Evolutionary conservation across 169 alveolate genomes (phyloP).

Genomic region (Theileria sp.): DNA sequence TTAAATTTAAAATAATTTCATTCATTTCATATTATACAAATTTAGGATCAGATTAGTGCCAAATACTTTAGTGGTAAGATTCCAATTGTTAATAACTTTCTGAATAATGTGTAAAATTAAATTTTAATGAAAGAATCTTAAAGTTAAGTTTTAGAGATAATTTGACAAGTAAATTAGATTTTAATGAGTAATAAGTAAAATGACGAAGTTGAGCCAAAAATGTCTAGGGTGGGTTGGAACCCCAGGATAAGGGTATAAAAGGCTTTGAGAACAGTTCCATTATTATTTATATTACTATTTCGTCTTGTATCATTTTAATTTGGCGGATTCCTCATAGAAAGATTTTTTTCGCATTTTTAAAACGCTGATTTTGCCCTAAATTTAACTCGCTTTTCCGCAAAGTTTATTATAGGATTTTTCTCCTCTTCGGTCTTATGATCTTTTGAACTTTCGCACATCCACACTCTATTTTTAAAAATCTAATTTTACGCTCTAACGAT

Average conservation of each 20-base stretch:
- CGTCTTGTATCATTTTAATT: not conserved
- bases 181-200: not conserved
- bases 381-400: not conserved
- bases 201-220: not conserved
- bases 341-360: not conserved
- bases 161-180: not conserved
- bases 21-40: not conserved
- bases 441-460: not conserved
- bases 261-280: not conserved
- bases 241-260: not conserved
- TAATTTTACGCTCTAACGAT: slow-evolving; percentile 14
- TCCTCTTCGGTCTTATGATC: not conserved
- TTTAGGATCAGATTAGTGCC: not conserved
- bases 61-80: not conserved
- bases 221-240: not conserved
- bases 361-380: not conserved
- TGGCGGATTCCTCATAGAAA: not conserved
- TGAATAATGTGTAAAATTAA: not conserved
- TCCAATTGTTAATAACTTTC: not conserved
- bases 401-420: not conserved
- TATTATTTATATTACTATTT: no score
- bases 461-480: not conserved
- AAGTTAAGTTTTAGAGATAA: not conserved
- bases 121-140: not conserved
- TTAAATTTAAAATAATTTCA: not conserved